Evolutionary conservation across 164 flowering plant genomes (phyloP).

Genomic region (Vitis cinerea): DNA sequence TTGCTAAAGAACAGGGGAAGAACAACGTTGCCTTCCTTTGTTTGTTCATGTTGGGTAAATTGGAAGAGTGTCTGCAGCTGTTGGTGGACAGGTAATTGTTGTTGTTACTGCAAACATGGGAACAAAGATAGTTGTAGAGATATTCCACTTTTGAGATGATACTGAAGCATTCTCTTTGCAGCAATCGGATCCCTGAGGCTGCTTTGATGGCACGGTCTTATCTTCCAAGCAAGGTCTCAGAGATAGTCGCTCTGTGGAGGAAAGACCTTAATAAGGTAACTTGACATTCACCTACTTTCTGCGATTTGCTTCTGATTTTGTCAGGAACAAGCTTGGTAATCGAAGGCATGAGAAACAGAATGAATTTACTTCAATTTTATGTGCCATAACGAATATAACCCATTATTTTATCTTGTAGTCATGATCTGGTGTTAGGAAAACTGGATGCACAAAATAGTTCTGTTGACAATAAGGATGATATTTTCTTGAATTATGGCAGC

Average conservation of each 20-base stretch:
- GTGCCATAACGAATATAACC: background rate
- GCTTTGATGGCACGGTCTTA: conserved; percentile 98
- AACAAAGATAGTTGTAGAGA: background rate
- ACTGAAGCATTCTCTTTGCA: conserved; percentile 31
- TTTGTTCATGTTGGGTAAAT: conserved; percentile 83
- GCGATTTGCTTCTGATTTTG: background rate
- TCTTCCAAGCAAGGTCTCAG: conserved; percentile 99
- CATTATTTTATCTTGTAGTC: no score
- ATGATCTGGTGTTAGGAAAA: no score
- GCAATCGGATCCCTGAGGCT: conserved; percentile 99
- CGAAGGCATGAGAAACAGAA: no score
- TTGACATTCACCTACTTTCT: background rate
- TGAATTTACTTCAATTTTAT: background rate
- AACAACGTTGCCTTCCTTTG: conserved; percentile 95
- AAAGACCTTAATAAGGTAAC: conserved; percentile 86
- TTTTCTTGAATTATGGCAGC: no score
- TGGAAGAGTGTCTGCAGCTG: conserved; percentile 94
- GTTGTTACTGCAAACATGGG: background rate
- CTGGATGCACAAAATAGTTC: no score
- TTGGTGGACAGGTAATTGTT: conserved; percentile 80
- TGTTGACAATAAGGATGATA: no score
- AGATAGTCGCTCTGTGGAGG: conserved; percentile 87
- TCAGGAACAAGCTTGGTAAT: no score
- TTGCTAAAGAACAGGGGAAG: conserved; percentile 94
- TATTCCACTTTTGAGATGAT: background rate